A percentile compares a stretch with the other conserved stretches of the same genome.
phyloP scores from a whole-genome alignment of 2,329 filamentous ascomycete genomes.

The Ambrosiella xylebori region DNA sequence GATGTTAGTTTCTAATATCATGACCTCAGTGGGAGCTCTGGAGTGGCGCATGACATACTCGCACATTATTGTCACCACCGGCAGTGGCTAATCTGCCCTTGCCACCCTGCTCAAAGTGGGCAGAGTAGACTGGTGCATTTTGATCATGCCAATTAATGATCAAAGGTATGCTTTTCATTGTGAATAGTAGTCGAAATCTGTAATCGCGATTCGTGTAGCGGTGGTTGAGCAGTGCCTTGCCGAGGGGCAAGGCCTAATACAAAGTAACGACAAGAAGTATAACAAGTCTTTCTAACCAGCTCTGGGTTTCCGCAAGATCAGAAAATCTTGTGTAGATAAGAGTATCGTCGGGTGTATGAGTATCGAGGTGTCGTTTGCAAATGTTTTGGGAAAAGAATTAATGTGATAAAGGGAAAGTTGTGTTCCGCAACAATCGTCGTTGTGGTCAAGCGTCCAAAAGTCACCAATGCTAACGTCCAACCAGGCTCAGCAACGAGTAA shows the following conservation, averaged over 20 bases:
- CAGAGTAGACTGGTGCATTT: slow-evolving; percentile 90
- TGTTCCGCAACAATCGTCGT: too few species aligned
- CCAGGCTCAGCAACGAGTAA: not conserved
- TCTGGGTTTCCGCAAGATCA: too few species aligned
- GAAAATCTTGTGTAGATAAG: too few species aligned
- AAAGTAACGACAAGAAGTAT: not conserved
- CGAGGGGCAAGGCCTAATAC: slow-evolving; percentile 9
- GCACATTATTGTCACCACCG: slow-evolving; percentile 90
- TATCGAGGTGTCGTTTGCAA: too few species aligned
- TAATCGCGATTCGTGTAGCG: slow-evolving; percentile 8
- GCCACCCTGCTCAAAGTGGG: slow-evolving; percentile 84
- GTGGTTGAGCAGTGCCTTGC: slow-evolving; percentile 8
- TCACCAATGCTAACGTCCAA: too few species aligned
- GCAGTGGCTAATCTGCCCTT: slow-evolving; percentile 86
- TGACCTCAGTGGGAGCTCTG: not conserved
- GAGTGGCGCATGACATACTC: slow-evolving; percentile 42
- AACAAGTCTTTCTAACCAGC: not conserved
- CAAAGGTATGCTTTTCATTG: slow-evolving; percentile 89
- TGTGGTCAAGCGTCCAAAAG: too few species aligned
- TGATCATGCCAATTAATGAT: slow-evolving; percentile 99
- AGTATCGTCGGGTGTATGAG: too few species aligned
- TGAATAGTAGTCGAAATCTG: slow-evolving; percentile 18
- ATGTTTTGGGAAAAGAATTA: too few species aligned
- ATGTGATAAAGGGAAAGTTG: too few species aligned
- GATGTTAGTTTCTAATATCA: not conserved